A percentile compares a stretch with the other conserved stretches of the same genome.
Conservation (phyloP, 2,329 filamentous ascomycete genomes). For the Sporothrix humicola region DNA sequence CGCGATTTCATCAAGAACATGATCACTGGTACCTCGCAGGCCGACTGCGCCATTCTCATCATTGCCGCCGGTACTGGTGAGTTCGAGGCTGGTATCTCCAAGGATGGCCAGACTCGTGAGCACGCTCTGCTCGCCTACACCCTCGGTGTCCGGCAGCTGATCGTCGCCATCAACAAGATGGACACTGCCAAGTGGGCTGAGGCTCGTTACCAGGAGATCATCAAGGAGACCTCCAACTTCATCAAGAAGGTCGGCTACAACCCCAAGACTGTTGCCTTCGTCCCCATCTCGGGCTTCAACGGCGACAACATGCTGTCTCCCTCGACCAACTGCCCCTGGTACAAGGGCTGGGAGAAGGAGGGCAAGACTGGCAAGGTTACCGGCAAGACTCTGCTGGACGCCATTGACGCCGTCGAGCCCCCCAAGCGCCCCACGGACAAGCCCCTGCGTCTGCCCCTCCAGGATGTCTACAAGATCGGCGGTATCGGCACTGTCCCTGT, state of each 20-base stretch:
- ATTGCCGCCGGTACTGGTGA: slow-evolving; percentile 99
- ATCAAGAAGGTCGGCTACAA: slow-evolving; percentile 99
- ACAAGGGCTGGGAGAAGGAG: slow-evolving; percentile 99
- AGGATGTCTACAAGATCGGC: slow-evolving; percentile 99
- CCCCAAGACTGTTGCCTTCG: slow-evolving; percentile 97
- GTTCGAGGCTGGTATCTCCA: slow-evolving; percentile 99
- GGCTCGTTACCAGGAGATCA: slow-evolving; percentile 96
- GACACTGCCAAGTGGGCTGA: slow-evolving; percentile 99
- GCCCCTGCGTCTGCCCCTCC: slow-evolving; percentile 98
- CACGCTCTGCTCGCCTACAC: slow-evolving; percentile 99
- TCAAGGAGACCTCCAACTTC: slow-evolving; percentile 99
- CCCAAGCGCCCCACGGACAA: slow-evolving; percentile 96
- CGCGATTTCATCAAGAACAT: slow-evolving; percentile 99
- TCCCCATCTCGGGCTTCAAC: slow-evolving; percentile 99
- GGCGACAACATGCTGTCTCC: slow-evolving; percentile 98
- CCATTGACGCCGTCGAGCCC: slow-evolving; percentile 94
- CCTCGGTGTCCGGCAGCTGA: slow-evolving; percentile 99
- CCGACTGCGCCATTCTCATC: slow-evolving; percentile 99
- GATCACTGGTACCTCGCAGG: slow-evolving; percentile 99
- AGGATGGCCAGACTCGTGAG: slow-evolving; percentile 99
- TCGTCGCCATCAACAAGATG: slow-evolving; percentile 99
- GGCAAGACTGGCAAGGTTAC: slow-evolving; percentile 82
- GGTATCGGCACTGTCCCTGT: slow-evolving; percentile 99
- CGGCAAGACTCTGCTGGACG: slow-evolving; percentile 98
- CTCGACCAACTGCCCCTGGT: slow-evolving; percentile 97